Conservation (phyloP, 768 basidiomycete species). For the Naganishia antarctica region DNA sequence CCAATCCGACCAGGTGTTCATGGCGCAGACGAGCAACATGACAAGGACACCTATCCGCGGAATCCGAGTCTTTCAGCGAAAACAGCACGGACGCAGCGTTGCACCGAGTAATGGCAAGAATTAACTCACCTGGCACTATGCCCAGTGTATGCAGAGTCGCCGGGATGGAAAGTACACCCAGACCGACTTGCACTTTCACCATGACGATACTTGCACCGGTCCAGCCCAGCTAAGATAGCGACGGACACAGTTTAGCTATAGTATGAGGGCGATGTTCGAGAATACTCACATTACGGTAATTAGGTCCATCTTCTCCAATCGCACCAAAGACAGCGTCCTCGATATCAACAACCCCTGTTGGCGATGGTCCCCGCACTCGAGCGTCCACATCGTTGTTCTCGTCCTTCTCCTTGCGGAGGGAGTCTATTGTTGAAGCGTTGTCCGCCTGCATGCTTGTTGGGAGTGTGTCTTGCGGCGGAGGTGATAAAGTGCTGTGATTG, state of each 20-base stretch:
- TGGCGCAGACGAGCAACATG: constrained; percentile 16
- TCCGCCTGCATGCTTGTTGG: constrained; percentile 11
- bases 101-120: too few relatives aligned
- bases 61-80: too few relatives aligned
- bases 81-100: too few relatives aligned
- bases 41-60: too few relatives aligned
- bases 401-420: constrained; percentile 3
- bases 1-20: constrained; percentile 19
- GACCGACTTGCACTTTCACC: constrained; percentile 39
- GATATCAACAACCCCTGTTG: constrained; percentile 14
- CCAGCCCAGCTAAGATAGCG: constrained; percentile 24
- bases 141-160: constrained; percentile 34
- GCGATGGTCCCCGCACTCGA: background rate
- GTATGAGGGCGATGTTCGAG: background rate
- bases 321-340: constrained; percentile 24
- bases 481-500: too few relatives aligned
- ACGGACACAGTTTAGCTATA: background rate
- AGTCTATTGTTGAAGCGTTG: constrained; percentile 16
- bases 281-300: constrained; percentile 22
- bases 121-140: constrained; percentile 38
- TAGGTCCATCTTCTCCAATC: constrained; percentile 17
- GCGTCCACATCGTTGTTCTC: background rate
- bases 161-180: constrained; percentile 43
- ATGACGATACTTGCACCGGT: constrained; percentile 38
- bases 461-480: too few relatives aligned